These are phyloP conservation scores for Phialophora macrospora DNA, from an alignment of 2,329 filamentous ascomycete genomes.

Conservation along the genomic window DNA sequence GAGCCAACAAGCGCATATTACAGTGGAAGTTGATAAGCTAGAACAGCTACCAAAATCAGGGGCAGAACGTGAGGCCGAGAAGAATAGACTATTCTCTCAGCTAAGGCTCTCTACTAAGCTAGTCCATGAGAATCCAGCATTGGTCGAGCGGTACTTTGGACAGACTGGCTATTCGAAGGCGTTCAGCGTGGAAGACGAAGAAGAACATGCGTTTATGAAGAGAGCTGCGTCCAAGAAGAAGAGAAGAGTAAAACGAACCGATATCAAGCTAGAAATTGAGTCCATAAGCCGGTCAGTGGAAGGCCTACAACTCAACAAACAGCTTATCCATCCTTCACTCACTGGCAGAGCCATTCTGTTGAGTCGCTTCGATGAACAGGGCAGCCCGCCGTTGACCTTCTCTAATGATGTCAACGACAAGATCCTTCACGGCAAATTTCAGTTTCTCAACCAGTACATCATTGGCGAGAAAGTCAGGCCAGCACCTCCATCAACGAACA, in stretches of 20 bases:
- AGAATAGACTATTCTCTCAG: slow-evolving; percentile 21
- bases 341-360: slow-evolving; percentile 28
- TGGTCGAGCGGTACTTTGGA: slow-evolving; percentile 30
- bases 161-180: slow-evolving; percentile 30
- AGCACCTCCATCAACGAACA: slow-evolving; percentile 25
- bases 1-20: slow-evolving; percentile 15
- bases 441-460: slow-evolving; percentile 37
- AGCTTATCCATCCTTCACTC: slow-evolving; percentile 30
- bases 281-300: slow-evolving; percentile 4
- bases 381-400: slow-evolving; percentile 34
- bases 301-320: neutral
- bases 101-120: slow-evolving; percentile 24
- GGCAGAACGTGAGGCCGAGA: slow-evolving; percentile 13
- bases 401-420: slow-evolving; percentile 34
- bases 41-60: slow-evolving; percentile 9
- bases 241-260: slow-evolving; percentile 15
- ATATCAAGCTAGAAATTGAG: slow-evolving; percentile 19
- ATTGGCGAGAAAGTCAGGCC: slow-evolving; percentile 29
- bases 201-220: slow-evolving; percentile 15
- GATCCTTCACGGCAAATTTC: slow-evolving; percentile 38
- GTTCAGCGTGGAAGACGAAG: slow-evolving; percentile 18
- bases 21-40: slow-evolving; percentile 6
- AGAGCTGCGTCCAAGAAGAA: slow-evolving; percentile 32
- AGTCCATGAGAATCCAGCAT: slow-evolving; percentile 21
- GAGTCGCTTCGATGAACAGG: slow-evolving; percentile 33